These are phyloP conservation scores for Canavalia ensiformis DNA, from an alignment of 306 rosid genomes.

Conservation along the genomic window DNA sequence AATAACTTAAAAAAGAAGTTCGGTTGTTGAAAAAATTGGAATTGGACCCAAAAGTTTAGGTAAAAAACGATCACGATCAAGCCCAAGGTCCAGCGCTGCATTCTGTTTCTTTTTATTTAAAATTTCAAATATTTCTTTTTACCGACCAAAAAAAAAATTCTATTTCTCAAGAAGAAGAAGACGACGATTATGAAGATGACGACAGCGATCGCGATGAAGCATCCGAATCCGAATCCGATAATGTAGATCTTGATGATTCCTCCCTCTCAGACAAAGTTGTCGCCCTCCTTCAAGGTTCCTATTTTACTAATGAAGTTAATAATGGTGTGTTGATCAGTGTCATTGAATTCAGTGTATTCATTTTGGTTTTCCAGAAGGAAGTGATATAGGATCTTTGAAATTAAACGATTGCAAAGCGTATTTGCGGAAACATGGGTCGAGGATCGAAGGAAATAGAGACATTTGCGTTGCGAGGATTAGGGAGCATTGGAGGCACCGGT, in stretches of 20 bases:
- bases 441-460: conserved; percentile 69
- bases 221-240: conserved; percentile 21
- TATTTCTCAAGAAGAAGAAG: neutral
- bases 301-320: conserved; percentile 15
- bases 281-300: conserved; percentile 63
- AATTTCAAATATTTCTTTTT: no score
- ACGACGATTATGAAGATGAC: conserved; percentile 2
- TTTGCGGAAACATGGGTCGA: conserved; percentile 67
- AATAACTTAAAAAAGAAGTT: no score
- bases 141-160: no score
- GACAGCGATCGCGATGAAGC: conserved; percentile 26
- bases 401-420: conserved; percentile 75
- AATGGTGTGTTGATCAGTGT: neutral
- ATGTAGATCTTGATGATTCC: conserved; percentile 29
- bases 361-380: conserved; percentile 53
- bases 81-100: neutral
- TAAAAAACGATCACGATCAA: neutral
- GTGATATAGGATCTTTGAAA: conserved; percentile 58
- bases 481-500: conserved; percentile 74
- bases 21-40: no score
- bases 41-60: no score
- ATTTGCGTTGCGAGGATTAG: conserved; percentile 68
- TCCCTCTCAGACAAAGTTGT: conserved; percentile 60
- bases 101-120: no score
- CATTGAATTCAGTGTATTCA: conserved; percentile 11